A percentile compares a stretch with the other conserved stretches of the same genome.
These are phyloP conservation scores for Cantharellus anzutake DNA, from an alignment of 768 basidiomycete species.

Conservation along the genomic window DNA sequence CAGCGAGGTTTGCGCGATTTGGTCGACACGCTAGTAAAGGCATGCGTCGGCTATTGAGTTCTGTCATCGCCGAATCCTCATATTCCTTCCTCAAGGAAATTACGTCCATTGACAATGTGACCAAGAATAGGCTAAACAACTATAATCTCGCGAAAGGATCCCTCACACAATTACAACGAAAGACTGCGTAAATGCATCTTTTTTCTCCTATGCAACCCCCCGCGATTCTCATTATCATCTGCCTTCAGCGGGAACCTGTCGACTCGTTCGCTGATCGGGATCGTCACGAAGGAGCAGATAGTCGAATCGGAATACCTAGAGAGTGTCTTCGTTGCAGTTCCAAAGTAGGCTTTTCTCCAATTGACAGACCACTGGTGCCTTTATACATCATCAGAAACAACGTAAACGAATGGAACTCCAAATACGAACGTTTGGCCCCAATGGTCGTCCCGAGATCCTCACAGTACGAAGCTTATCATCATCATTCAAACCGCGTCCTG, in stretches of 20 bases:
- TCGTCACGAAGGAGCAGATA: constrained; percentile 66
- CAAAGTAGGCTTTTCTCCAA: constrained; percentile 41
- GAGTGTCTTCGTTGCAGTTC: constrained; percentile 81
- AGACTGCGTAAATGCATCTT: constrained; percentile 50
- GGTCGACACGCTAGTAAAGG: constrained; percentile 72
- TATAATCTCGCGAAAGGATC: constrained; percentile 93
- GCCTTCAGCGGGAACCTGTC: constrained; percentile 76
- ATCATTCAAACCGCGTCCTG: not conserved
- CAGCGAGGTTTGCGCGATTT: constrained; percentile 70
- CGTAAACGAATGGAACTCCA: constrained; percentile 72
- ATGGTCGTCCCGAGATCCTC: constrained; percentile 94
- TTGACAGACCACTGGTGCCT: not conserved
- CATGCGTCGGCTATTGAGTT: constrained; percentile 17
- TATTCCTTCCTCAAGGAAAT: constrained; percentile 47
- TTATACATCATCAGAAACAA: constrained; percentile 31
- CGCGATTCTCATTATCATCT: not conserved
- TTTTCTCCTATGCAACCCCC: not conserved
- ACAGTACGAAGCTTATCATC: constrained; percentile 29
- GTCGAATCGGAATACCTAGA: constrained; percentile 87
- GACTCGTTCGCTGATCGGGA: constrained; percentile 64
- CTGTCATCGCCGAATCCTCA: not conserved
- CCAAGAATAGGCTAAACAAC: constrained; percentile 78
- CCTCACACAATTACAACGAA: constrained; percentile 79
- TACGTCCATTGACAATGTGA: constrained; percentile 79
- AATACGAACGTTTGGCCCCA: constrained; percentile 72